phyloP scores from a whole-genome alignment of 108 stramenopile genomes.

The Skeletonema grethae region DNA sequence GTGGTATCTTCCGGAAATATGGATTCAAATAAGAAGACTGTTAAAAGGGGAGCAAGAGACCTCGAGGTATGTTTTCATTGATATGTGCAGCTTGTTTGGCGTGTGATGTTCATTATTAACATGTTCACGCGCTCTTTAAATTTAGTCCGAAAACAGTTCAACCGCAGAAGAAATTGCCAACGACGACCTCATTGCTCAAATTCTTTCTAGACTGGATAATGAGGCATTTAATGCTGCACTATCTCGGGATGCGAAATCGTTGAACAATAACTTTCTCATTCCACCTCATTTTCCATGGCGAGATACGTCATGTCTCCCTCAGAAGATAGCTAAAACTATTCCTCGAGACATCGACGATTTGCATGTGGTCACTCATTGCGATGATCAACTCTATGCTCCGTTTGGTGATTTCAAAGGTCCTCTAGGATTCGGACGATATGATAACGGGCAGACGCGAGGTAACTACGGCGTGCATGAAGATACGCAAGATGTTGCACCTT shows the following conservation, averaged over 20 bases:
- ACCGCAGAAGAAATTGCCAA: slow-evolving; percentile 4
- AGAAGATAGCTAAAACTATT: slow-evolving; percentile 61
- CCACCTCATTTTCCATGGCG: slow-evolving; percentile 48
- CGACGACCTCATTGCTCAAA: slow-evolving; percentile 36
- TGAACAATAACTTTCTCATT: slow-evolving; percentile 35
- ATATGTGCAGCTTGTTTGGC: neutral
- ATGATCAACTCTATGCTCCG: slow-evolving; percentile 55
- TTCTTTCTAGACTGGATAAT: slow-evolving; percentile 40
- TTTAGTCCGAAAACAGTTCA: neutral
- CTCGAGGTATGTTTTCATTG: neutral
- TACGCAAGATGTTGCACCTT: slow-evolving; percentile 19
- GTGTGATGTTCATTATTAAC: neutral
- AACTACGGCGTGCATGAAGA: slow-evolving; percentile 22
- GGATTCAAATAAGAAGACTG: neutral
- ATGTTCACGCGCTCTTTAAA: neutral
- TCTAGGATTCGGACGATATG: slow-evolving; percentile 67
- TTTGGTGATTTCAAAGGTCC: slow-evolving; percentile 56
- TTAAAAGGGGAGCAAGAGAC: neutral
- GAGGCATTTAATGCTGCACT: slow-evolving; percentile 32
- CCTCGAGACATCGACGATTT: slow-evolving; percentile 83
- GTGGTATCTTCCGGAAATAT: slow-evolving; percentile 1
- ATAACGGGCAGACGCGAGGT: slow-evolving; percentile 55
- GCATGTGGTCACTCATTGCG: slow-evolving; percentile 56
- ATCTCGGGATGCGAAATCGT: slow-evolving; percentile 34
- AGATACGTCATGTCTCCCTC: slow-evolving; percentile 24